phyloP scores from a whole-genome alignment of 768 basidiomycete genomes.

The Daedaleopsis nitida region DNA sequence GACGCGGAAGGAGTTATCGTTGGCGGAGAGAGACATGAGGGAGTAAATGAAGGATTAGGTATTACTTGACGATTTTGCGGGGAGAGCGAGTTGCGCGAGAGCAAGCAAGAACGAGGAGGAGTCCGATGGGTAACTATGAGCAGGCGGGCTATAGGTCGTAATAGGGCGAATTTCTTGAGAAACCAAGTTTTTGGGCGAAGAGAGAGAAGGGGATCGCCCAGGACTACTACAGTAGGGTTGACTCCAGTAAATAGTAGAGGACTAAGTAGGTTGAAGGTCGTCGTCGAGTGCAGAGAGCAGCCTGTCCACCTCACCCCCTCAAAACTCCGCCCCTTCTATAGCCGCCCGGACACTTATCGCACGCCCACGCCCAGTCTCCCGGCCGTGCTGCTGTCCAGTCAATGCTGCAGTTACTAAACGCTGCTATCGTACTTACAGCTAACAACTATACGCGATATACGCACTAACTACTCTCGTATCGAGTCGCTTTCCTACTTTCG shows the following conservation, averaged over 20 bases:
- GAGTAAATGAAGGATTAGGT: conserved; percentile 71
- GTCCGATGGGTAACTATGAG: conserved; percentile 43
- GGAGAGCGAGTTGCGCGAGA: conserved; percentile 31
- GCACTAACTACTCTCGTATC: not conserved
- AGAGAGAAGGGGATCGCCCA: conserved; percentile 46
- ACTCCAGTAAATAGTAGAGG: conserved; percentile 53
- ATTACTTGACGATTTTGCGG: conserved; percentile 56
- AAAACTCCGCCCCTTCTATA: conserved; percentile 34
- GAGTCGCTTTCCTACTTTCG: not conserved
- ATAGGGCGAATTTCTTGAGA: conserved; percentile 34
- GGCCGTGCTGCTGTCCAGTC: not conserved
- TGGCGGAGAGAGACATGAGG: conserved; percentile 93
- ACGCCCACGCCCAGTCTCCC: not conserved
- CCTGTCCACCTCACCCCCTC: conserved; percentile 13
- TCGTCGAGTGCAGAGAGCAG: conserved; percentile 37
- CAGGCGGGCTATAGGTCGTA: conserved; percentile 43
- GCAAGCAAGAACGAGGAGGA: conserved; percentile 31
- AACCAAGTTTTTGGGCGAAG: conserved; percentile 38
- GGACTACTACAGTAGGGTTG: conserved; percentile 54
- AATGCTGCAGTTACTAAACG: not conserved
- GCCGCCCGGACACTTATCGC: conserved; percentile 18
- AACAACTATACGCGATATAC: not conserved
- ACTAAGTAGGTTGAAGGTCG: conserved; percentile 50
- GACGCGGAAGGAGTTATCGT: conserved; percentile 82
- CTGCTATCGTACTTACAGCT: not conserved